Evolutionary conservation across 2,329 filamentous ascomycete species (phyloP), one percentile per base, ranked within the genome.

Genomic region (Aspergillus puulaauensis): DNA sequence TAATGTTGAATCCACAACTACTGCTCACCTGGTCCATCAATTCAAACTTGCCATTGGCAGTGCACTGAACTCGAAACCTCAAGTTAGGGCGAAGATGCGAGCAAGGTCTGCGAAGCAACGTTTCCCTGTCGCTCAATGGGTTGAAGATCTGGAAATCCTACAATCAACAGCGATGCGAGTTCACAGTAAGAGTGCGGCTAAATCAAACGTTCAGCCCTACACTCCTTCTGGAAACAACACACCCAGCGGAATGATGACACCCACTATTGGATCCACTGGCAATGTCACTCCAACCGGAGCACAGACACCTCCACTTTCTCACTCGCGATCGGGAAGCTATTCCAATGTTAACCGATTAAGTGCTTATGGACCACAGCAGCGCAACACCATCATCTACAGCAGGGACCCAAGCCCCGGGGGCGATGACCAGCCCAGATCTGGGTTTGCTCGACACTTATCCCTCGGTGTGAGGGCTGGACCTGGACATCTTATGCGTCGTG

Each of bases 111-210:
- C 83, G 4, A 84, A 85, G 63, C 86, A 89, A 66, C 80, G 86
- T 31, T 89, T 89, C 73, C 86, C 86, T 15, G 85, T 89, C 14
- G 83, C 82, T 3, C 84, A 88, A 66, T 89, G 86, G 86, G 79
- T 87, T 52, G 82, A 87, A 64, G 84, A 86, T 60, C 74, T 88
- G 9, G 85, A 87, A 60, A 84, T 82, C 41, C 77, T 89, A 17
- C 86, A 89, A 66, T 75, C 75, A 14, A 84, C 81, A 9, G 80
- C 85, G 0, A 87, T 88, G 67, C 81, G 82, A 51, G 78, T 86
- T 15, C 80, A 83, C 66, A 73, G 80, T 62, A 82, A 81, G 65
- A 75, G 70, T 54, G 62, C 63, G 14, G 63, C 61, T 7, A 75
- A 73, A 43, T 54, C 69, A 2, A 71, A 73, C 47, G 64, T 64